Conservation (phyloP, 345 rosid species). For the Noccaea caerulescens region DNA sequence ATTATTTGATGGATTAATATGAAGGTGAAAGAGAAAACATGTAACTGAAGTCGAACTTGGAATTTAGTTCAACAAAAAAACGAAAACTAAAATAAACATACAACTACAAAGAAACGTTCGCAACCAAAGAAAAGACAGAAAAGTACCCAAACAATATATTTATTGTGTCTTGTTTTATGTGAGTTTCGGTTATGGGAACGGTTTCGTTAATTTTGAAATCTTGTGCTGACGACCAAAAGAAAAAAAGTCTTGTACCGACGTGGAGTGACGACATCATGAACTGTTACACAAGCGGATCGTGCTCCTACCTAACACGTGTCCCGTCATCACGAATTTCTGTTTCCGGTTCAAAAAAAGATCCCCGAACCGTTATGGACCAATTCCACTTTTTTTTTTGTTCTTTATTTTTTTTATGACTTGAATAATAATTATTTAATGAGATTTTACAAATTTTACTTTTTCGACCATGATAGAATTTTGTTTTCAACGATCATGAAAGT, state of each 20-base stretch:
- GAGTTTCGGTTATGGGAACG: slow-evolving; percentile 50
- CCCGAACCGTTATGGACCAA: slow-evolving; percentile 42
- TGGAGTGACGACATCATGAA: slow-evolving; percentile 42
- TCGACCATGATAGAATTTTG: neutral
- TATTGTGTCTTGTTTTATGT: slow-evolving; percentile 32
- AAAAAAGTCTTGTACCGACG: slow-evolving; percentile 28
- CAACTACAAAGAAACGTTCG: slow-evolving; percentile 32
- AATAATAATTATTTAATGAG: neutral
- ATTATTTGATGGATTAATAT: slow-evolving; percentile 10
- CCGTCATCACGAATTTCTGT: slow-evolving; percentile 28
- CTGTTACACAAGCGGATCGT: slow-evolving; percentile 43
- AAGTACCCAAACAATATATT: slow-evolving; percentile 16
- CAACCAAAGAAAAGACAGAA: slow-evolving; percentile 33
- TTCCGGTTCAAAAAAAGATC: slow-evolving; percentile 37
- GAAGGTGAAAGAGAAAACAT: neutral
- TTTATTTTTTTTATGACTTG: neutral
- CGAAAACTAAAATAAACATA: neutral
- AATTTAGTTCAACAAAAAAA: neutral
- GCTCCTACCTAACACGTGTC: slow-evolving; percentile 42
- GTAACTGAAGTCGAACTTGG: slow-evolving; percentile 20
- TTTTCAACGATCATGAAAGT: neutral
- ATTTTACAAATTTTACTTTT: neutral
- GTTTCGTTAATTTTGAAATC: slow-evolving; percentile 44
- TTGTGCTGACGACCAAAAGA: slow-evolving; percentile 30
- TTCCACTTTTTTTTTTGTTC: slow-evolving; percentile 9